These are phyloP conservation scores for Desmodesmus armatus DNA, from an alignment of 139 green algal species.

Conservation along the genomic window DNA sequence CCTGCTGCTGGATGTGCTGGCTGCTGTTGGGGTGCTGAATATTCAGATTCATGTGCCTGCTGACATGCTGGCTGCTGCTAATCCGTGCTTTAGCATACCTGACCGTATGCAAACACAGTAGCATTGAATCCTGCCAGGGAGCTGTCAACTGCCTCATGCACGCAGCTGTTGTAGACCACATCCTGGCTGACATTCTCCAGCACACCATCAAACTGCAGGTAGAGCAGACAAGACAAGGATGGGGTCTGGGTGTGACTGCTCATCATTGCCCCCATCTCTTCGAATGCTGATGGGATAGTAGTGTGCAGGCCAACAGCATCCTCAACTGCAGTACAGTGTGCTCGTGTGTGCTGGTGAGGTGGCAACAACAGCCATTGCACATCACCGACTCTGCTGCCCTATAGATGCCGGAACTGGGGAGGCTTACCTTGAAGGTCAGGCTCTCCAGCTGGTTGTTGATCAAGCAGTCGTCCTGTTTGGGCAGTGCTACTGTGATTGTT, in stretches of 20 bases:
- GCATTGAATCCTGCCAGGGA: slow-evolving; percentile 82
- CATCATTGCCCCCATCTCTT: not conserved
- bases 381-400: not conserved
- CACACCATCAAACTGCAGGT: slow-evolving; percentile 79
- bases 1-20: not conserved
- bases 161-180: slow-evolving; percentile 61
- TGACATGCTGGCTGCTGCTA: not conserved
- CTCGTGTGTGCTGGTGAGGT: too few relatives aligned
- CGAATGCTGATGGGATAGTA: too few relatives aligned
- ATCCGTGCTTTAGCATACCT: slow-evolving; percentile 46
- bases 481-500: slow-evolving; percentile 57
- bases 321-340: too few relatives aligned
- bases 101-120: slow-evolving; percentile 85
- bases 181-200: slow-evolving; percentile 81
- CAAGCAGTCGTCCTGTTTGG: slow-evolving; percentile 62
- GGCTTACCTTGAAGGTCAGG: slow-evolving; percentile 76
- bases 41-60: not conserved
- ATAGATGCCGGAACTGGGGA: not conserved
- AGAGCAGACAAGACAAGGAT: not conserved
- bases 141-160: slow-evolving; percentile 72
- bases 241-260: not conserved
- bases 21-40: not conserved
- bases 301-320: too few relatives aligned
- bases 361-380: too few relatives aligned
- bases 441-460: slow-evolving; percentile 77